phyloP scores from a whole-genome alignment of 768 basidiomycete genomes.

The Tylopilus rubrobrunneus region DNA sequence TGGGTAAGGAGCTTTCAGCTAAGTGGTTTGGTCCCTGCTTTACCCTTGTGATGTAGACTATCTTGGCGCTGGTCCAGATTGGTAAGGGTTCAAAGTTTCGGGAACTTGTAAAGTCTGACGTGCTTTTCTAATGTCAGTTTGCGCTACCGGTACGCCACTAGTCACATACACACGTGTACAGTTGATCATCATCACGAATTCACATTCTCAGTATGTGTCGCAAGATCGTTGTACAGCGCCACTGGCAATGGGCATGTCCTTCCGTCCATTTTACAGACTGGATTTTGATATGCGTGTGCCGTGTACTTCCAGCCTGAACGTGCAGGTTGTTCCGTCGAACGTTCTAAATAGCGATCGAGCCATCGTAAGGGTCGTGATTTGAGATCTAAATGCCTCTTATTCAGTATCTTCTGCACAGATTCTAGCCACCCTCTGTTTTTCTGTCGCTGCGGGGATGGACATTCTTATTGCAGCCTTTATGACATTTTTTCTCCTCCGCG shows the following conservation, averaged over 20 bases:
- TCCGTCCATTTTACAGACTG: neutral
- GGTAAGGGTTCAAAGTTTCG: neutral
- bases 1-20: neutral
- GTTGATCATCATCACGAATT: neutral
- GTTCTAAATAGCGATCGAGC: neutral
- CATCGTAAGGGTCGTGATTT: neutral
- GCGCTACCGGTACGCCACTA: neutral
- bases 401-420: too few relatives aligned
- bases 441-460: too few relatives aligned
- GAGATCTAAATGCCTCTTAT: neutral
- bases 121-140: neutral
- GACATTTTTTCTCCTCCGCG: too few relatives aligned
- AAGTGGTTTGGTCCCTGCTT: neutral
- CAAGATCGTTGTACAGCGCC: neutral
- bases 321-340: neutral
- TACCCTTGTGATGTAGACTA: neutral
- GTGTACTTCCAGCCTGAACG: neutral
- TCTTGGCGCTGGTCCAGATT: neutral
- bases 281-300: neutral
- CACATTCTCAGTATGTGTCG: neutral
- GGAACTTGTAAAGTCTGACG: neutral
- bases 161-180: neutral
- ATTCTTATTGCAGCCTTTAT: too few relatives aligned
- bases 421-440: too few relatives aligned
- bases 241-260: neutral